Evolutionary conservation across 148 eudicot species (phyloP).

Genomic region (Spergularia marina): DNA sequence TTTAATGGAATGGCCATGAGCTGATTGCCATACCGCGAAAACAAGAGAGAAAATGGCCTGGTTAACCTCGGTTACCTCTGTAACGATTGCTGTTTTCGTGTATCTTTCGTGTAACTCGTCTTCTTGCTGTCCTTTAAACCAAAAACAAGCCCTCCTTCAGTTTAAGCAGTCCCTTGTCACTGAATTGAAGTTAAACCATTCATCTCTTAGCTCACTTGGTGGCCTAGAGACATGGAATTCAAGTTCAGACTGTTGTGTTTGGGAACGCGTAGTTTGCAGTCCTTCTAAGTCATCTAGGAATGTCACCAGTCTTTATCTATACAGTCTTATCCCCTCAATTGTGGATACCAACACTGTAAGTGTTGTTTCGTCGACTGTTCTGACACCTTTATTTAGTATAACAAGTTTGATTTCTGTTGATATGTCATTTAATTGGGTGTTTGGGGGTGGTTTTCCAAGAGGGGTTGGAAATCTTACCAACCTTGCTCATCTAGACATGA

Average conservation of each 20-base stretch:
- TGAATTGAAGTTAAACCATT: conserved; percentile 15
- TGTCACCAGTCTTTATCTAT: conserved; percentile 35
- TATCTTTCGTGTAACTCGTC: conserved; percentile 18
- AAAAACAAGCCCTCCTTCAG: conserved; percentile 49
- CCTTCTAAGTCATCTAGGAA: conserved; percentile 4
- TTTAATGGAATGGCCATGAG: background rate
- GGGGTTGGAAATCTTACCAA: conserved; percentile 44
- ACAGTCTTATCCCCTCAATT: conserved; percentile 25
- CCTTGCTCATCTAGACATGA: conserved; percentile 44
- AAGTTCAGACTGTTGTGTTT: conserved; percentile 38
- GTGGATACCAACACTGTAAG: background rate
- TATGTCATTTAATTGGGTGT: conserved; percentile 35
- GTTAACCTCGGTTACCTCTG: conserved; percentile 7
- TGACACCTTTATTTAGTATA: conserved; percentile 39
- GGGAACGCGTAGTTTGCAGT: conserved; percentile 41
- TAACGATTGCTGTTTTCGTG: background rate
- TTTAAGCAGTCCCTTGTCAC: conserved; percentile 38
- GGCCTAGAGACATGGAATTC: conserved; percentile 45
- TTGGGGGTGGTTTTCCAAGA: conserved; percentile 35
- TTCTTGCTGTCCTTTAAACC: conserved; percentile 33
- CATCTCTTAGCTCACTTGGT: conserved; percentile 12
- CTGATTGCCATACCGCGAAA: background rate
- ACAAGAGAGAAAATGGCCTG: conserved; percentile 19
- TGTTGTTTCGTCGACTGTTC: conserved; percentile 22
- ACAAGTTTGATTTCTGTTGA: conserved; percentile 35